Evolutionary conservation across 108 stramenopile genomes (phyloP).

Genomic region (Fistulifera solaris): DNA sequence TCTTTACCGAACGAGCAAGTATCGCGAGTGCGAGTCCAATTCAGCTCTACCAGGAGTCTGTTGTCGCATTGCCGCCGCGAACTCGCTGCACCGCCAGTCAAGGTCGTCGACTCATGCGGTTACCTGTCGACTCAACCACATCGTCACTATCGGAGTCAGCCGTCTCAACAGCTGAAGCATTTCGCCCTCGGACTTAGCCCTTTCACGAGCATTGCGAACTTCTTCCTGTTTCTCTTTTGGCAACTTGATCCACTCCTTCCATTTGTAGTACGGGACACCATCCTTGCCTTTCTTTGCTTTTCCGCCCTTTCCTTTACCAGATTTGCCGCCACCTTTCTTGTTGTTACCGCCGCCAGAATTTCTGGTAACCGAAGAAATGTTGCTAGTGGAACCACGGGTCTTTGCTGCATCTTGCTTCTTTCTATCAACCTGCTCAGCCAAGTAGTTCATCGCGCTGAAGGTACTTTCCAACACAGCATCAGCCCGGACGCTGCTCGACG

Average conservation of each 20-base stretch:
- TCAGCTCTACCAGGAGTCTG: background rate
- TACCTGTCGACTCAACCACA: background rate
- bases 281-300: too few species aligned
- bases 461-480: background rate
- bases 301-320: too few species aligned
- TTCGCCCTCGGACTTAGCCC: too few species aligned
- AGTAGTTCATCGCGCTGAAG: background rate
- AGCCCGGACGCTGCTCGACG: background rate
- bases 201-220: too few species aligned
- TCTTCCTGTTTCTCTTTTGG: too few species aligned
- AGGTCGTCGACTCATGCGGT: background rate
- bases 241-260: too few species aligned
- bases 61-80: background rate
- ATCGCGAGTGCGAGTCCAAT: conserved; percentile 28
- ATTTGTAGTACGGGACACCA: too few species aligned
- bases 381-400: background rate
- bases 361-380: background rate
- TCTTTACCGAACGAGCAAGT: conserved; percentile 17
- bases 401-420: background rate
- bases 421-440: background rate
- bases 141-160: background rate
- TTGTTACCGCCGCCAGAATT: background rate
- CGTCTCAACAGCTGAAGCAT: too few species aligned
- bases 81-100: background rate
- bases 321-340: too few species aligned